Percentiles rank a stretch among this genome's conserved stretches.
phyloP scores from a whole-genome alignment of 148 eudicot species.

The Salicornia ramosissima region DNA sequence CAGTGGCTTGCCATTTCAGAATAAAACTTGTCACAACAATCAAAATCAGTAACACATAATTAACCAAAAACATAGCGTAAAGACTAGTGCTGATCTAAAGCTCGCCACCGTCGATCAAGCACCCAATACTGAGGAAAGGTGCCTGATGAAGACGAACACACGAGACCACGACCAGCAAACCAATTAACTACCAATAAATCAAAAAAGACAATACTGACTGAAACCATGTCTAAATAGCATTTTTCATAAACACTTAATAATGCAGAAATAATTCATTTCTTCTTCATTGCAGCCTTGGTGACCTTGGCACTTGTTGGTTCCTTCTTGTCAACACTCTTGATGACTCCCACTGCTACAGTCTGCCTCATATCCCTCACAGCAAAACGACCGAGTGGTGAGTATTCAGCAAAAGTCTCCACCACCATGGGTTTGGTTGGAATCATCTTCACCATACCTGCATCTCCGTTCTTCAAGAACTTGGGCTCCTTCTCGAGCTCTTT shows the following conservation, averaged over 20 bases:
- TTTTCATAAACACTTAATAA: not conserved
- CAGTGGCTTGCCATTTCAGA: no score
- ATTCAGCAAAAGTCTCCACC: conserved; percentile 35
- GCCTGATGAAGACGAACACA: not conserved
- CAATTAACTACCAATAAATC: not conserved
- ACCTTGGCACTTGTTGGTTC: conserved; percentile 39
- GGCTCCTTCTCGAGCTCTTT: conserved; percentile 45
- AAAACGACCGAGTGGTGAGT: conserved; percentile 39
- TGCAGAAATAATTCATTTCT: conserved; percentile 23
- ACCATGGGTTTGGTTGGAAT: conserved; percentile 45
- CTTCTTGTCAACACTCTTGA: conserved; percentile 41
- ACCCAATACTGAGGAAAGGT: conserved; percentile 33
- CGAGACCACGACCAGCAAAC: conserved; percentile 1
- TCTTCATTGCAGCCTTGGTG: conserved; percentile 42
- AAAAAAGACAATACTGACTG: conserved; percentile 6
- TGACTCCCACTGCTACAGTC: conserved; percentile 42
- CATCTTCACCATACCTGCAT: conserved; percentile 40
- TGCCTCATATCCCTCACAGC: conserved; percentile 46
- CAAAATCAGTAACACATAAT: not conserved
- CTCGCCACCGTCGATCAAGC: conserved; percentile 28
- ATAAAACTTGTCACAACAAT: not conserved
- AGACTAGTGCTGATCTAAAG: not conserved
- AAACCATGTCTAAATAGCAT: not conserved
- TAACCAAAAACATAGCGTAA: not conserved
- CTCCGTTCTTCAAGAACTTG: conserved; percentile 43